Conservation (phyloP, 228 moss, liverwort and hornwort species). For the Sphagnum magellanicum region DNA sequence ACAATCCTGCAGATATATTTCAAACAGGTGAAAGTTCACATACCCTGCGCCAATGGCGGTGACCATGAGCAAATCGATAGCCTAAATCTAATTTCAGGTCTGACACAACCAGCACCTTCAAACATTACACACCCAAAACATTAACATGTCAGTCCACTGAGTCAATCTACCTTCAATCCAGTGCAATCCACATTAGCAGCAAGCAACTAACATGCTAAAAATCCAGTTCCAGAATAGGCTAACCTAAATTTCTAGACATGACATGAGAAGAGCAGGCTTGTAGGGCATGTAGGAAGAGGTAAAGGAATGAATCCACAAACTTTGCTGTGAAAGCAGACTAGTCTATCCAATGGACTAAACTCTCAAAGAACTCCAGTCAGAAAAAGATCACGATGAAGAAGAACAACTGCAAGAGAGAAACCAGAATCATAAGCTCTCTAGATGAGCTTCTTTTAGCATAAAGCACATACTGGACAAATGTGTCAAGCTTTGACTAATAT, state of each 20-base stretch:
- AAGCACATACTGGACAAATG: too few species aligned
- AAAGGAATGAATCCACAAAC: not conserved
- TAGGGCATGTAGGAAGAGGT: too few species aligned
- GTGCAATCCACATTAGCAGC: not conserved
- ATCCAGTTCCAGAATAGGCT: not conserved
- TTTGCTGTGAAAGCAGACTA: not conserved
- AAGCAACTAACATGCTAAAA: not conserved
- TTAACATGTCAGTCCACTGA: not conserved
- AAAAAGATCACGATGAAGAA: too few species aligned
- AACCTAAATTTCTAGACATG: not conserved
- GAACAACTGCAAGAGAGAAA: too few species aligned
- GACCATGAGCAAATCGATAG: slow-evolving; percentile 88
- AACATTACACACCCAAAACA: slow-evolving; percentile 11
- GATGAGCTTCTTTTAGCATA: too few species aligned
- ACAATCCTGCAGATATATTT: too few species aligned
- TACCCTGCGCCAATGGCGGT: slow-evolving; percentile 98
- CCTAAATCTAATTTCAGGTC: slow-evolving; percentile 85
- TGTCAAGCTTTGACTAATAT: not conserved
- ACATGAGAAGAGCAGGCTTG: too few species aligned
- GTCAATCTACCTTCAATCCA: not conserved
- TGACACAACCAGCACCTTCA: slow-evolving; percentile 93
- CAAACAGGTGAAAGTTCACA: slow-evolving; percentile 8
- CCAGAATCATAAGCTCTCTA: too few species aligned
- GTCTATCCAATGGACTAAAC: not conserved
- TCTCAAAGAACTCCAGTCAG: too few species aligned